A percentile compares a stretch with the other conserved stretches of the same genome.
Conservation (phyloP, 441 rosid species). For the Omphalea diandra region DNA sequence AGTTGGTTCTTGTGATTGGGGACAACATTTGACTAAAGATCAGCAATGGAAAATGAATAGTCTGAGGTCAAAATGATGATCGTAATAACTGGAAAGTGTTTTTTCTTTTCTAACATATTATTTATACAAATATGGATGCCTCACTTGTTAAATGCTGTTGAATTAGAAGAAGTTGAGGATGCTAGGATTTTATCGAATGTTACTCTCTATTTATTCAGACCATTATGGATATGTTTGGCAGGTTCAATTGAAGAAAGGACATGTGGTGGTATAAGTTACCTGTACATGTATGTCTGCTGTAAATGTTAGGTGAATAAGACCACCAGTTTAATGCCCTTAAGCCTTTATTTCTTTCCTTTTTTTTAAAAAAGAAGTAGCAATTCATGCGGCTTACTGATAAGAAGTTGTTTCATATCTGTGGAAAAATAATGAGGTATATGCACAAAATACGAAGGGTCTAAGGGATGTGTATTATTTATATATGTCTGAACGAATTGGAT, state of each 20-base stretch:
- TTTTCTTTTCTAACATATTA: background rate
- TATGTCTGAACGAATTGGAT: background rate
- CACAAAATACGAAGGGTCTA: background rate
- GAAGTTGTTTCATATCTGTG: background rate
- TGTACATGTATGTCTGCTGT: background rate
- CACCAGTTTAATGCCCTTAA: too few relatives aligned
- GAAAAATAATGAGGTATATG: too few relatives aligned
- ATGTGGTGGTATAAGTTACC: background rate
- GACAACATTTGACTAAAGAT: background rate
- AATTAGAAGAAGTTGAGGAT: background rate
- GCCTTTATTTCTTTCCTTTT: background rate
- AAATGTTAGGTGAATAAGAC: background rate
- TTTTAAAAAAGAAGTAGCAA: background rate
- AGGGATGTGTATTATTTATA: background rate
- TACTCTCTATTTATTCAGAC: background rate
- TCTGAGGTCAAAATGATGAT: conserved; percentile 3
- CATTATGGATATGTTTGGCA: background rate
- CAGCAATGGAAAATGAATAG: background rate
- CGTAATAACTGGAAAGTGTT: conserved; percentile 1
- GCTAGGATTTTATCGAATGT: background rate
- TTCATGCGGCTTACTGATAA: background rate
- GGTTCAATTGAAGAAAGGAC: background rate
- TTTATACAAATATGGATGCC: background rate
- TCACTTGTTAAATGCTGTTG: conserved; percentile 9
- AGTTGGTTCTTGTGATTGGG: background rate